Evolutionary conservation across 306 rosid species (phyloP).

Genomic region (Macrotyloma uniflorum): DNA sequence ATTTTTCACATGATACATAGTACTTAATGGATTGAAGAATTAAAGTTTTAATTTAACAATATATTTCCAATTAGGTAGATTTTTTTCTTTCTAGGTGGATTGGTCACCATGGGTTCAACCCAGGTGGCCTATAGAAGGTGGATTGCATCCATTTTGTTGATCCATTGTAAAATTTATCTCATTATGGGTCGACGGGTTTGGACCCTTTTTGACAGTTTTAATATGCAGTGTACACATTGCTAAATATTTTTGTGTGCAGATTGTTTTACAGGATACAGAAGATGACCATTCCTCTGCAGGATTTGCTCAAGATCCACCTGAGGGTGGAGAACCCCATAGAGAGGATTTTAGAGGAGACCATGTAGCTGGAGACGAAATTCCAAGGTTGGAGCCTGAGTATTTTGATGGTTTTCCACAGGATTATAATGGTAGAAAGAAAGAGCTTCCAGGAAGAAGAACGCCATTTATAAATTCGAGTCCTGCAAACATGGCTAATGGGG

Average conservation of each 20-base stretch:
- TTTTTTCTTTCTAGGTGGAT: no score
- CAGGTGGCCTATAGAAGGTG: no score
- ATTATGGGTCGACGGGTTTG: no score
- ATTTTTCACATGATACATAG: no score
- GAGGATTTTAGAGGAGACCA: constrained; percentile 59
- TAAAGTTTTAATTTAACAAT: no score
- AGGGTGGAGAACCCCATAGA: constrained; percentile 55
- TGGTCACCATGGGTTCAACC: no score
- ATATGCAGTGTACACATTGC: constrained; percentile 28
- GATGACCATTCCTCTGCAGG: constrained; percentile 85
- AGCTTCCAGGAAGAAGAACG: constrained; percentile 59
- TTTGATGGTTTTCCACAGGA: constrained; percentile 55
- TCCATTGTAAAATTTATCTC: no score
- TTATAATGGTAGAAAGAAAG: constrained; percentile 56
- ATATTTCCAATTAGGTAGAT: no score
- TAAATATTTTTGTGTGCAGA: constrained; percentile 58
- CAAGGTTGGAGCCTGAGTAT: constrained; percentile 51
- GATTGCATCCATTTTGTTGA: no score
- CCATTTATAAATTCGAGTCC: constrained; percentile 49
- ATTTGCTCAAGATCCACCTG: constrained; percentile 55
- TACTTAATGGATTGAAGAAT: no score
- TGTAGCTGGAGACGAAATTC: constrained; percentile 55
- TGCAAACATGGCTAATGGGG: constrained; percentile 49
- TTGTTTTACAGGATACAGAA: constrained; percentile 85
- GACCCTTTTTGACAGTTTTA: no score